Conservation (phyloP, 2,329 filamentous ascomycete species). For the Fusarium avenaceum region DNA sequence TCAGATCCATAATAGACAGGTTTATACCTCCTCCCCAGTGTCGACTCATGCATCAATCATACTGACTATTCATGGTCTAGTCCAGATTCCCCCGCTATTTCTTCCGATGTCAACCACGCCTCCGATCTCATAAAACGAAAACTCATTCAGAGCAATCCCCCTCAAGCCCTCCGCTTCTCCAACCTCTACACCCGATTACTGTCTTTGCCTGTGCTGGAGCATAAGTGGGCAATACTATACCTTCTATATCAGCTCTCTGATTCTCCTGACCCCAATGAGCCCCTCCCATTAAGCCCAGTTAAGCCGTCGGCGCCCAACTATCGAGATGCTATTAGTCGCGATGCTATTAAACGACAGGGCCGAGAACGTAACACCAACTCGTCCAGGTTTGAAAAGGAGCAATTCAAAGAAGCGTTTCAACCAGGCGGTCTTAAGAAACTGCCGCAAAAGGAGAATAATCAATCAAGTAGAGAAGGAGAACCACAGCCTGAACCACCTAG, state of each 20-base stretch:
- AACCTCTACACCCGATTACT: conserved; percentile 91
- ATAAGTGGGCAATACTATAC: conserved; percentile 98
- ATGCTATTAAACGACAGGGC: conserved; percentile 55
- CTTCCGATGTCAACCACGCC: conserved; percentile 87
- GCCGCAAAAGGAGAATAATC: conserved; percentile 58
- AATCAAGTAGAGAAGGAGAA: conserved; percentile 55
- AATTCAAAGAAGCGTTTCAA: conserved; percentile 67
- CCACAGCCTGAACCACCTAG: conserved; percentile 52
- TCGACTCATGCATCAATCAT: background rate
- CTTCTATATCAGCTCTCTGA: conserved; percentile 88
- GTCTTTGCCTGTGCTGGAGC: conserved; percentile 89
- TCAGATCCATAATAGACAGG: conserved; percentile 66
- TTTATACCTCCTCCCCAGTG: conserved; percentile 44
- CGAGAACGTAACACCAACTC: conserved; percentile 54
- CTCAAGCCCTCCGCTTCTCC: conserved; percentile 85
- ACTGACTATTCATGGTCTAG: conserved; percentile 49
- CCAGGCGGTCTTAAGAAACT: conserved; percentile 64
- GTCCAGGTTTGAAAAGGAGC: conserved; percentile 62
- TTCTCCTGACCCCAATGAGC: conserved; percentile 69
- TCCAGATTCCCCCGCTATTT: conserved; percentile 66
- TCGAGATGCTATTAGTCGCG: conserved; percentile 55
- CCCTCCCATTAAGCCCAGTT: conserved; percentile 60
- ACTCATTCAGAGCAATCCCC: conserved; percentile 82
- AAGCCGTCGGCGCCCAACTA: conserved; percentile 57
- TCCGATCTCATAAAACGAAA: conserved; percentile 92